Evolutionary conservation across 148 eudicot genomes (phyloP).

Genomic region (Rhododendron ovatum): DNA sequence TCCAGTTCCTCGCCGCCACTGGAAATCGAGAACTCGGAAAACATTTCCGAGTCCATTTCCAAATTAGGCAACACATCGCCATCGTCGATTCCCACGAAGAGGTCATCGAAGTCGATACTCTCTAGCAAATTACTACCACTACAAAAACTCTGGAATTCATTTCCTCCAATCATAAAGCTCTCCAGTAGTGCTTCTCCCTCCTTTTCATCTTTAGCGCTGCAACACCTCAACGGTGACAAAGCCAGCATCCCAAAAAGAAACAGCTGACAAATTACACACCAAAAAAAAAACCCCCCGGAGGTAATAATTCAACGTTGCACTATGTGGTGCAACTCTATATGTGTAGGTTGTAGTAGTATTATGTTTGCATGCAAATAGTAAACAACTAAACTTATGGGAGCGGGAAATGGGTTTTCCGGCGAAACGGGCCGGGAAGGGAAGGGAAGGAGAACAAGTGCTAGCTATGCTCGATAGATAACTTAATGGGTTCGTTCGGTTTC

Average conservation of each 20-base stretch:
- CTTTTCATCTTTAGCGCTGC: slow-evolving; percentile 25
- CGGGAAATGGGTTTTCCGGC: background rate
- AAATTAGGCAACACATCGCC: slow-evolving; percentile 31
- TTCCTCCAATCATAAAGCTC: slow-evolving; percentile 16
- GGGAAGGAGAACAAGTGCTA: background rate
- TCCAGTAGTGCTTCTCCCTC: slow-evolving; percentile 19
- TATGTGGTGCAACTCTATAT: background rate
- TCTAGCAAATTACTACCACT: slow-evolving; percentile 33
- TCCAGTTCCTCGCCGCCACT: slow-evolving; percentile 38
- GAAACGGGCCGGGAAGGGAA: background rate
- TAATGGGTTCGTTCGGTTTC: slow-evolving; percentile 15
- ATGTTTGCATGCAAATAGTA: background rate
- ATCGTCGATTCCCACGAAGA: slow-evolving; percentile 35
- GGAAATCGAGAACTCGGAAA: slow-evolving; percentile 35
- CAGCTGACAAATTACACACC: background rate
- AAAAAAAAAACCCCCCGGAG: background rate
- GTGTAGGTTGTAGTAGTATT: background rate
- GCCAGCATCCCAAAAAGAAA: slow-evolving; percentile 35
- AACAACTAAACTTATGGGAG: background rate
- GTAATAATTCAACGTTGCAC: background rate
- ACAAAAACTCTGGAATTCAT: slow-evolving; percentile 35
- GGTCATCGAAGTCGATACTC: slow-evolving; percentile 53
- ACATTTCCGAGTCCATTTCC: slow-evolving; percentile 51
- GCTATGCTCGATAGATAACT: background rate
- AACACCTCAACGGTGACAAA: slow-evolving; percentile 27